Evolutionary conservation across 2,329 filamentous ascomycete genomes (phyloP).

Genomic region (Penicillium sp.): DNA sequence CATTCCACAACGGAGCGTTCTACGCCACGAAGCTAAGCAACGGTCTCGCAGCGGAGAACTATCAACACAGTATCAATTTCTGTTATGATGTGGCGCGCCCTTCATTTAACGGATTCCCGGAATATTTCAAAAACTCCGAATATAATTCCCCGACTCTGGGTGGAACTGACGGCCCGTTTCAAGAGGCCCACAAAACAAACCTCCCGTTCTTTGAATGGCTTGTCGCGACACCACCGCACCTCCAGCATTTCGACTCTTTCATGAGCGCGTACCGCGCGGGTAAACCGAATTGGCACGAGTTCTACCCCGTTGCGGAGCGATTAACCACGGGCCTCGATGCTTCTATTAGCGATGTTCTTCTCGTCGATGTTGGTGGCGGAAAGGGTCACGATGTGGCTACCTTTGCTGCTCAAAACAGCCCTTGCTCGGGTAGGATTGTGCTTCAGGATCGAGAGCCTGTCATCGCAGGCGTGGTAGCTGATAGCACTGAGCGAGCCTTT

Average conservation of each 20-base stretch:
- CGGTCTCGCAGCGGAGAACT: constrained; percentile 36
- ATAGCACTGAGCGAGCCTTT: constrained; percentile 3
- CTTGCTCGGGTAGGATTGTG: constrained; percentile 9
- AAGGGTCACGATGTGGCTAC: constrained; percentile 21
- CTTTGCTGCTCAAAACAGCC: constrained; percentile 6
- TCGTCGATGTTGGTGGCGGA: constrained; percentile 29
- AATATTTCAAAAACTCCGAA: constrained; percentile 32
- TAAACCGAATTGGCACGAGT: constrained; percentile 40
- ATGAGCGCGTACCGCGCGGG: constrained; percentile 43
- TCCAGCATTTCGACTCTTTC: constrained; percentile 38
- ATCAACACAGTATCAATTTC: constrained; percentile 38
- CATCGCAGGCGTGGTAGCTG: constrained; percentile 7
- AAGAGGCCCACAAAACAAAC: constrained; percentile 37
- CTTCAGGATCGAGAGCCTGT: constrained; percentile 20
- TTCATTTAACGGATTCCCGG: constrained; percentile 36
- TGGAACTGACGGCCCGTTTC: constrained; percentile 37
- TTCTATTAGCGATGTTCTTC: constrained; percentile 15
- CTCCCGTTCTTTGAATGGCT: constrained; percentile 42
- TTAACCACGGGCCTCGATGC: constrained; percentile 17
- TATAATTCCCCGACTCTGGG: constrained; percentile 30
- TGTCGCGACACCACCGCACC: constrained; percentile 36
- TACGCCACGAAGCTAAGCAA: constrained; percentile 34
- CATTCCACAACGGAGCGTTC: constrained; percentile 27
- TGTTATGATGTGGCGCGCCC: constrained; percentile 41
- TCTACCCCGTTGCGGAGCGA: constrained; percentile 20